Conservation (phyloP, 106 monocot species). For the Gastrodia elata region DNA sequence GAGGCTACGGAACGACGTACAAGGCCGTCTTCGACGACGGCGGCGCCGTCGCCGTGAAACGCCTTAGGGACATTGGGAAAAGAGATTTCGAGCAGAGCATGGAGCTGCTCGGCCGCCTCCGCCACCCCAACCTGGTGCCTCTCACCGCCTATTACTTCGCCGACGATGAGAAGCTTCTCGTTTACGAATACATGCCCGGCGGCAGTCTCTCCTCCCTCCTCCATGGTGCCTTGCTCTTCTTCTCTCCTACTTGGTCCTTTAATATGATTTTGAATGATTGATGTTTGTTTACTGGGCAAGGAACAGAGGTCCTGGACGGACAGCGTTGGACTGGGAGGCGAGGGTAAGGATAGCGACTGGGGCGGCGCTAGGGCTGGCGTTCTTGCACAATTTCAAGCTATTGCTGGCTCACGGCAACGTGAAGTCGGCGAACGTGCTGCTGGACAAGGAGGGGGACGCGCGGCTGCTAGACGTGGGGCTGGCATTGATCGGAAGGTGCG, state of each 20-base stretch:
- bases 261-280: background rate
- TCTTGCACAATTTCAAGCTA: constrained; percentile 53
- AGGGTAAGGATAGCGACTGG: constrained; percentile 51
- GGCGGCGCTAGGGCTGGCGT: constrained; percentile 60
- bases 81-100: constrained; percentile 72
- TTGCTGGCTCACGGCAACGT: constrained; percentile 71
- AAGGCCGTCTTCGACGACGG: constrained; percentile 76
- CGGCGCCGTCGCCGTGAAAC: constrained; percentile 66
- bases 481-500: constrained; percentile 26
- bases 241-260: background rate
- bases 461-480: constrained; percentile 56
- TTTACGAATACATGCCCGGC: constrained; percentile 85
- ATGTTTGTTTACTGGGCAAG: constrained; percentile 21
- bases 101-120: constrained; percentile 54
- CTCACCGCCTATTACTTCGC: constrained; percentile 80
- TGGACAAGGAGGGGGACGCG: constrained; percentile 53
- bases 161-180: constrained; percentile 80
- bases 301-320: constrained; percentile 78
- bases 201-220: constrained; percentile 83
- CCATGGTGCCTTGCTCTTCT: constrained; percentile 37
- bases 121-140: constrained; percentile 59
- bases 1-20: constrained; percentile 77
- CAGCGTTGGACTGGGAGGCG: constrained; percentile 66
- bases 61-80: constrained; percentile 59
- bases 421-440: constrained; percentile 70